Conservation (phyloP, 257 asterid species). For the Nicotiana sylvestris region DNA sequence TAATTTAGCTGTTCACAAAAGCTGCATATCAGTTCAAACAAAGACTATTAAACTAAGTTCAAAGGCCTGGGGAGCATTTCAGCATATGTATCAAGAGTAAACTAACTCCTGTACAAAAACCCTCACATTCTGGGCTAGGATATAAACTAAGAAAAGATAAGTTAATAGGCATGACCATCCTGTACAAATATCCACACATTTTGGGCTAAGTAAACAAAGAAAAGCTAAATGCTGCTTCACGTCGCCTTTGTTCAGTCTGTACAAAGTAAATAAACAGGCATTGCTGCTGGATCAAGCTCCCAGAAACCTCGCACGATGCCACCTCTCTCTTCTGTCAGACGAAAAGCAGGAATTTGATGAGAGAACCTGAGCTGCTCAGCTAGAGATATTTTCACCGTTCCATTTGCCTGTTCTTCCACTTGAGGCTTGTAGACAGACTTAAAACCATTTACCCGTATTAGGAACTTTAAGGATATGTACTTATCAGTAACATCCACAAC, state of each 20-base stretch:
- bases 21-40: not conserved
- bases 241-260: not conserved
- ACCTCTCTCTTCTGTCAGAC: conserved; percentile 24
- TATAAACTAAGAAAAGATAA: not conserved
- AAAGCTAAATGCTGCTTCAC: not conserved
- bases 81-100: not conserved
- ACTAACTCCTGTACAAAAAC: not conserved
- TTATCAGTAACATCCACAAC: conserved; percentile 6
- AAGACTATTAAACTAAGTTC: not conserved
- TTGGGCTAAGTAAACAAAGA: not conserved
- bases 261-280: conserved; percentile 9
- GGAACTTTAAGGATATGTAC: conserved; percentile 2
- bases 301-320: conserved; percentile 24
- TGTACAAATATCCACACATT: not conserved
- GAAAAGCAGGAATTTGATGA: conserved; percentile 35
- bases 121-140: not conserved
- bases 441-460: conserved; percentile 20
- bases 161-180: not conserved
- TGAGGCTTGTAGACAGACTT: conserved; percentile 31
- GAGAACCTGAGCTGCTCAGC: conserved; percentile 31
- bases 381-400: conserved; percentile 9
- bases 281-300: conserved; percentile 28
- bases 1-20: not conserved
- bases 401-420: not conserved
- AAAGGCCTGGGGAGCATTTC: not conserved